Evolutionary conservation across 2,329 filamentous ascomycete genomes (phyloP).

Genomic region (Ambrosiella beaveri): DNA sequence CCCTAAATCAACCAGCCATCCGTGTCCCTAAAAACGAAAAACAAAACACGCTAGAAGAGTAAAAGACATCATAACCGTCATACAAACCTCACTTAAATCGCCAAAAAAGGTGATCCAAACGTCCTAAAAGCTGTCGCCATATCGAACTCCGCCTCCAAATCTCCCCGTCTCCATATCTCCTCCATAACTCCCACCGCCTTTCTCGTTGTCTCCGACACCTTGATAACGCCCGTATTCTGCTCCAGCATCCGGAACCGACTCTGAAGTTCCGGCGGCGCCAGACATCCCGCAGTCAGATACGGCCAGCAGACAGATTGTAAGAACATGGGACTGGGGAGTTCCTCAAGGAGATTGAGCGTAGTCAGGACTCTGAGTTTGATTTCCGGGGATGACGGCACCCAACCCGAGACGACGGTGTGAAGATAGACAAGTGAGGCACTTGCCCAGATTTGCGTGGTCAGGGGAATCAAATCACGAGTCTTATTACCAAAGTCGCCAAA

Average conservation of each 20-base stretch:
- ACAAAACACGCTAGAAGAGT: background rate
- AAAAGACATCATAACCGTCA: background rate
- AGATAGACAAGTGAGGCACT: constrained; percentile 31
- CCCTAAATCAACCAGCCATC: background rate
- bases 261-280: constrained; percentile 25
- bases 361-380: constrained; percentile 20
- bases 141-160: constrained; percentile 3
- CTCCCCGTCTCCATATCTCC: constrained; percentile 24
- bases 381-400: constrained; percentile 30
- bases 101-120: constrained; percentile 10
- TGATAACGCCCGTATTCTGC: constrained; percentile 24
- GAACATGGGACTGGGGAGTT: constrained; percentile 21
- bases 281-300: constrained; percentile 26
- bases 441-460: constrained; percentile 28
- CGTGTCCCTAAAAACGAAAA: background rate
- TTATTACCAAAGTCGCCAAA: constrained; percentile 10
- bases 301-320: constrained; percentile 25
- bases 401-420: constrained; percentile 31
- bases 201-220: constrained; percentile 28
- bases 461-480: constrained; percentile 10
- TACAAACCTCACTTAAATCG: constrained; percentile 1
- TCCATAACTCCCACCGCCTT: constrained; percentile 30
- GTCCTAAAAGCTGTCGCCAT: constrained; percentile 4
- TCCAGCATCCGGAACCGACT: constrained; percentile 26
- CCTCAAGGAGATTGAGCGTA: constrained; percentile 18